A percentile compares a stretch with the other conserved stretches of the same genome.
Evolutionary conservation across 108 stramenopile genomes (phyloP).

Genomic region (Cylindrotheca closterium): DNA sequence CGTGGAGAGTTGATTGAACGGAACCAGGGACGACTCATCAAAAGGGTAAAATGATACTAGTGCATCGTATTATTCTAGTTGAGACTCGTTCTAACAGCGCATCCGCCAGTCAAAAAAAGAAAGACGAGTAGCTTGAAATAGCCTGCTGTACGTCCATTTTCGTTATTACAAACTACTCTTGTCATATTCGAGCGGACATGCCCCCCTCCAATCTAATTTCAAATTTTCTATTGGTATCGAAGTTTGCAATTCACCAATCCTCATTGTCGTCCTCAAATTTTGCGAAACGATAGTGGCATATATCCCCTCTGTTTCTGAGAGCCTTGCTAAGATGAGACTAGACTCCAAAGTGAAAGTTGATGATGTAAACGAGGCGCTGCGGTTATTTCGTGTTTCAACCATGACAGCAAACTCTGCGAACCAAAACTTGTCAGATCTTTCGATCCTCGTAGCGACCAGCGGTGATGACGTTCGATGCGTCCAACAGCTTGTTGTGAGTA

Average conservation of each 20-base stretch:
- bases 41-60: conserved; percentile 63
- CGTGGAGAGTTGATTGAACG: conserved; percentile 82
- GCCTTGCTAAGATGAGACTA: conserved; percentile 96
- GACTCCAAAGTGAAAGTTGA: conserved; percentile 87
- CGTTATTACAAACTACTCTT: no score
- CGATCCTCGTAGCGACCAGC: conserved; percentile 17
- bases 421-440: conserved; percentile 27
- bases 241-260: no score
- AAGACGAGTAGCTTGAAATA: no score
- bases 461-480: conserved; percentile 74
- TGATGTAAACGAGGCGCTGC: conserved; percentile 98
- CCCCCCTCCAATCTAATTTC: no score
- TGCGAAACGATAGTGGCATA: no score
- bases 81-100: no score
- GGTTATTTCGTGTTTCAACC: conserved; percentile 97
- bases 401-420: conserved; percentile 91
- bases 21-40: conserved; percentile 79
- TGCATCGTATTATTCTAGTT: no score
- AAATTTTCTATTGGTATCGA: no score
- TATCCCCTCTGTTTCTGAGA: conserved; percentile 94
- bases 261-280: no score
- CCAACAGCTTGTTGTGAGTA: conserved; percentile 73
- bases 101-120: no score
- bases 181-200: no score
- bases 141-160: no score